Evolutionary conservation across 2,329 filamentous ascomycete species (phyloP), one percentile per base, ranked within the genome.

Genomic region (Leptographium lundbergii): DNA sequence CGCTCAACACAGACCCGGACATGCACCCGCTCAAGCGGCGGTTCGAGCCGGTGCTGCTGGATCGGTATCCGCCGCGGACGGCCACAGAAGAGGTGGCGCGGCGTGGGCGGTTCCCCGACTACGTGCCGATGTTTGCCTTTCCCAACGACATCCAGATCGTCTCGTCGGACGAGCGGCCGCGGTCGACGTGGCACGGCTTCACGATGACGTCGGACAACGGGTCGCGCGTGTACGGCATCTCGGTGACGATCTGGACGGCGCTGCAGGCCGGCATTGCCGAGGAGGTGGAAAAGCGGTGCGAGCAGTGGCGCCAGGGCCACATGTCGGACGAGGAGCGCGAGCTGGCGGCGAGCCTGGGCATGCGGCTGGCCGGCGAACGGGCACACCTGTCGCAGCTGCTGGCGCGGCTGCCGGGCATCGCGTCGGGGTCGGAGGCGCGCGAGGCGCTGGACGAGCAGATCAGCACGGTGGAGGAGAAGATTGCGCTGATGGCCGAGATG

Each of bases 41-140:
- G 60, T 97, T 97, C 70, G 94, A 99, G 70, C 94, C 94, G 9
- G 91, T 96, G n/a, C 77, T 99, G 25, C 82, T 99, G 34, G 94
- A 99, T 71, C 83, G 91, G 70, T 97, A 97, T 67, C 94, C 94
- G 9, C 87, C 90, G 19, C 89, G 90, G 69, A 82, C 84, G 63
- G 87, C 90, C 68, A 78, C 84, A 25, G 91, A 96, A 60, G 91
- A 96, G 65, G 73, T 87, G 57, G 83, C 88, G 65, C 81, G 87
- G 67, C 81, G 94, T 67, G 91, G 90, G 58, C 86, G 82, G 60
- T 97, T 99, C 68, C 94, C 94, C 0, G 94, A 99, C 69, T 99
- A 96, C 67, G 90, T 99, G 22, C 94, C 94, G 59, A 97, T 99
- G 94, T 99, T 99, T 72, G 91, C 94, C 58, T 99, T 97, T 67